phyloP scores from a whole-genome alignment of 1,284 basidiomycete genomes.

The Sporisorium graminicola region DNA sequence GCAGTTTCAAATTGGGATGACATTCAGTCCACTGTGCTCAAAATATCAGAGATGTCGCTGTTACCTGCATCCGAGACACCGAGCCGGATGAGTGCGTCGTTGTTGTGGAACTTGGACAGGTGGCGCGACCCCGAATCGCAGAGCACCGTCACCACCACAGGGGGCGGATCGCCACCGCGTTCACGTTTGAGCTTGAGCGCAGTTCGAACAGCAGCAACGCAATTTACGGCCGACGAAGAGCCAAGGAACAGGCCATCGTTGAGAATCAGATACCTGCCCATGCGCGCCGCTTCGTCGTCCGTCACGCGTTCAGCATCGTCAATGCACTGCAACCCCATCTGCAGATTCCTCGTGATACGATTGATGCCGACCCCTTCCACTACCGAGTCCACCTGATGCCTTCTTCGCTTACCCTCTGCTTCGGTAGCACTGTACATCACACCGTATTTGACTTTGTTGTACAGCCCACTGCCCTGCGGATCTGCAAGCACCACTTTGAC shows the following conservation, averaged over 20 bases:
- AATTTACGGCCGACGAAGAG: slow-evolving; percentile 94
- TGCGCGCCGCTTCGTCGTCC: slow-evolving; percentile 66
- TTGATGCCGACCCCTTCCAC: slow-evolving; percentile 78
- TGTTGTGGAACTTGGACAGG: slow-evolving; percentile 67
- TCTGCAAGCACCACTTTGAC: slow-evolving; percentile 78
- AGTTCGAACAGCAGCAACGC: slow-evolving; percentile 81
- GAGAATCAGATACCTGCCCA: slow-evolving; percentile 62
- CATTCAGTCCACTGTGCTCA: slow-evolving; percentile 16
- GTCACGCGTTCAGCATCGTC: slow-evolving; percentile 63
- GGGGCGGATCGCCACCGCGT: slow-evolving; percentile 35
- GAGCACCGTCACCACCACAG: slow-evolving; percentile 66
- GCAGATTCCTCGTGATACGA: slow-evolving; percentile 63
- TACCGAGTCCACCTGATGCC: slow-evolving; percentile 77
- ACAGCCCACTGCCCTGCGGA: slow-evolving; percentile 93
- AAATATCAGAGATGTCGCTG: slow-evolving; percentile 64
- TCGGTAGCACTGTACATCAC: slow-evolving; percentile 95
- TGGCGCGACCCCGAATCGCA: slow-evolving; percentile 67
- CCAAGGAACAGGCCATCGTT: slow-evolving; percentile 92
- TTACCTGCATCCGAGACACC: slow-evolving; percentile 47
- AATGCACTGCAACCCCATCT: slow-evolving; percentile 60
- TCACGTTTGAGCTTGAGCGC: slow-evolving; percentile 60
- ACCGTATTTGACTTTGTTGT: slow-evolving; percentile 82
- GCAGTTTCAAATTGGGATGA: neutral
- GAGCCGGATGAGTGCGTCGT: slow-evolving; percentile 50
- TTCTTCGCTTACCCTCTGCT: slow-evolving; percentile 90